Percentiles rank a stretch among this genome's conserved stretches.
Conservation (phyloP, 2,329 filamentous ascomycete genomes). For the Metarhizium anisopliae region DNA sequence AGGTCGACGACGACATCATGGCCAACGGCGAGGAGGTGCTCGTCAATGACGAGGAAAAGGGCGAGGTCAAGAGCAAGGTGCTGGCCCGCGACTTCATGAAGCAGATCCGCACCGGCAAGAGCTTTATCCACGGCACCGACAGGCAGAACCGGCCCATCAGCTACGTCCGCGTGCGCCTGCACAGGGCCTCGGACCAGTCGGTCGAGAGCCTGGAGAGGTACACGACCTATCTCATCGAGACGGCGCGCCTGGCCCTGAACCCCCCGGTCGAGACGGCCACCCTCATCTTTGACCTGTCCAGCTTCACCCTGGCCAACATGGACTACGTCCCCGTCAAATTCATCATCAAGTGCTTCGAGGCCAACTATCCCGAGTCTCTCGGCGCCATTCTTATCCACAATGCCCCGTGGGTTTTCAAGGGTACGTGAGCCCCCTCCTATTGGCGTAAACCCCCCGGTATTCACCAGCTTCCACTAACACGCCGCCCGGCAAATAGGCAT, state of each 20-base stretch:
- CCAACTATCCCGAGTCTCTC: constrained; percentile 67
- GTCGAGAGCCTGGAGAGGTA: constrained; percentile 26
- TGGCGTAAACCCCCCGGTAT: not conserved
- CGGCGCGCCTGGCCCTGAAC: constrained; percentile 7
- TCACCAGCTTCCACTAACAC: too few relatives aligned
- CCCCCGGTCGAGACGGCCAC: constrained; percentile 12
- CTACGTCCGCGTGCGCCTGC: constrained; percentile 24
- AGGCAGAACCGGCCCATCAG: constrained; percentile 25
- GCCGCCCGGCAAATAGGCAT: constrained; percentile 14
- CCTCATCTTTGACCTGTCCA: constrained; percentile 63
- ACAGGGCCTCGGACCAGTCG: constrained; percentile 22
- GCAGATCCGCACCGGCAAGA: constrained; percentile 29
- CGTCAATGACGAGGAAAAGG: constrained; percentile 18
- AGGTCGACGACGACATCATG: constrained; percentile 23
- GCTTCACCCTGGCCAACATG: constrained; percentile 65
- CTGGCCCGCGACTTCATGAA: constrained; percentile 19
- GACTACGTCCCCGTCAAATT: constrained; percentile 71
- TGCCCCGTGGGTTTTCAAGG: constrained; percentile 61
- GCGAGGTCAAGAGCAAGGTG: constrained; percentile 3
- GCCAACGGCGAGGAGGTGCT: constrained; percentile 23
- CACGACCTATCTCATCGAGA: constrained; percentile 31
- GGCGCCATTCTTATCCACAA: constrained; percentile 66
- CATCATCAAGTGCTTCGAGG: constrained; percentile 72
- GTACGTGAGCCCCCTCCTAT: constrained; percentile 10
- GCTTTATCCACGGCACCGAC: constrained; percentile 27